These are phyloP conservation scores for Penicillium malachiteum DNA, from an alignment of 495 filamentous ascomycete species.

Conservation along the genomic window DNA sequence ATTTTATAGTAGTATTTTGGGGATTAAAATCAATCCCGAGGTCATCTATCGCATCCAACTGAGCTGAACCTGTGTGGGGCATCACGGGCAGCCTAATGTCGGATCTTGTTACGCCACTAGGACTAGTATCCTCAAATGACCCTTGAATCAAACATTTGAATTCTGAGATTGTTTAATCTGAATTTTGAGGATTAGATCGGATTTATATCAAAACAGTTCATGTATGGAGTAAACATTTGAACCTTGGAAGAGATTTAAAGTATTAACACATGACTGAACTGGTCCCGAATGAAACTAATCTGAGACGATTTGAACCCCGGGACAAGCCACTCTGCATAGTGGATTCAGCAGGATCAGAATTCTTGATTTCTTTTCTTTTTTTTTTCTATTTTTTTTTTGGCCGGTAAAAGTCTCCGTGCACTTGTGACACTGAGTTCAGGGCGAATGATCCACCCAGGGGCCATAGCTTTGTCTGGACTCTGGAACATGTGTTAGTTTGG, in stretches of 20 bases:
- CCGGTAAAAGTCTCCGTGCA: conserved; percentile 24
- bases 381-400: conserved; percentile 1
- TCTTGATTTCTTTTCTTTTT: neutral
- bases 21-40: too few species aligned
- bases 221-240: neutral
- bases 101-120: too few species aligned
- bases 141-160: too few species aligned
- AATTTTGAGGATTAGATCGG: too few species aligned
- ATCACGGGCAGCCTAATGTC: too few species aligned
- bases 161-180: too few species aligned
- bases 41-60: too few species aligned
- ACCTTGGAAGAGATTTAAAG: neutral
- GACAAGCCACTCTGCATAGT: neutral
- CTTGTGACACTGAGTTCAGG: conserved; percentile 3
- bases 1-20: too few species aligned
- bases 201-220: too few species aligned
- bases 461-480: neutral
- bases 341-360: neutral
- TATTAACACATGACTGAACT: neutral
- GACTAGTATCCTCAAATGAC: too few species aligned
- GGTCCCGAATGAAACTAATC: neutral
- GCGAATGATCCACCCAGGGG: conserved; percentile 6
- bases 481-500: neutral
- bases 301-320: neutral
- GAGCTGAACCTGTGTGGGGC: too few species aligned